Evolutionary conservation across 208 protist genomes (phyloP), one percentile per base, ranked within the genome.

Genomic region (Jaenimonas drosophilae): DNA sequence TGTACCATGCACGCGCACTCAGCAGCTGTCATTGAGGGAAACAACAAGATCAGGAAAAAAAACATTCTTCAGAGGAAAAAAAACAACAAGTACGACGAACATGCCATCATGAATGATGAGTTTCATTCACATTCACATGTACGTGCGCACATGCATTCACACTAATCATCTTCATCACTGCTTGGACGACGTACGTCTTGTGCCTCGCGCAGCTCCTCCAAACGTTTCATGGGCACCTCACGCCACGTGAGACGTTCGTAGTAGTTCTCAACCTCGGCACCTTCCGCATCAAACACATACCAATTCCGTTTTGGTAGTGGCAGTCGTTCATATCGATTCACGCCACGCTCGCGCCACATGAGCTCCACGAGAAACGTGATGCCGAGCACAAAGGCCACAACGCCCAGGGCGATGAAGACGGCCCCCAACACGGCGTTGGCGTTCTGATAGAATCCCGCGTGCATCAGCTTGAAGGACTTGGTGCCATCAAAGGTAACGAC

Each of bases 391-490:
- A 83, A 83, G 7, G 64, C 65, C 2, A 76, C n/a, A 4, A 56
- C 52, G 4, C 77, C 83, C 31, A 88, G 70, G 14, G 73, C 40
- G 11, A 86, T 26, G 24, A 86, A 85, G 19, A 76, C 41, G 32
- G 81, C 58, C 16, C 74, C 83, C 19, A 88, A 30, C 4, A n/a
- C 52, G 11, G 33, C 37, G 57, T 74, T 68, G 29, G 51, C 58
- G 29, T 69, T 59, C 9, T 66, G 69, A 1, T 70, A 42, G 68
- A 56, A 97, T 65, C 75, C 74, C 59, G 23, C 52, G 64, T 49
- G 68, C 78, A 46, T 89, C 12, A 99, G 62, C 2, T 98, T 77
- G 36, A 98, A 64, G 46, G 65, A 73, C 66, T 99, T 99, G 33
- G 54, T 68, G 16, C 97, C 97, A 26, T 70, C 34, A 54, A 98